A percentile compares a stretch with the other conserved stretches of the same genome.
These are phyloP conservation scores for Gaertneriomyces semiglobifer DNA, from an alignment of 192 early-diverging fungal genomes.

Conservation along the genomic window DNA sequence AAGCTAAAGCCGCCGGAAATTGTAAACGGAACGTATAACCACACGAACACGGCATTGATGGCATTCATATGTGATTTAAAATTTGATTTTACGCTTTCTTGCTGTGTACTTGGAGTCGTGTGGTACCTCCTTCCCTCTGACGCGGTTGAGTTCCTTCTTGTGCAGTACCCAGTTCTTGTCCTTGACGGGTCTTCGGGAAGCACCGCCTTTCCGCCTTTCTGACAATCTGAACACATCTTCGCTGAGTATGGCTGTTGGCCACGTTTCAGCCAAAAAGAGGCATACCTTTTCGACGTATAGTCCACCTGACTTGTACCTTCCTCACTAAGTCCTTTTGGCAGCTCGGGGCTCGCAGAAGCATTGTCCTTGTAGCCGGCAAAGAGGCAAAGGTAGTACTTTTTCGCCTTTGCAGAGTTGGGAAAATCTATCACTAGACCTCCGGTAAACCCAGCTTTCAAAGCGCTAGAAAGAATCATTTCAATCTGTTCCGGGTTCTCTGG, in stretches of 20 bases:
- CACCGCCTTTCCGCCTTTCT: slow-evolving; percentile 22
- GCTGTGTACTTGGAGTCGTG: slow-evolving; percentile 92
- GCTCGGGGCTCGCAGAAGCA: slow-evolving; percentile 40
- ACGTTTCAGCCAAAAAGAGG: background rate
- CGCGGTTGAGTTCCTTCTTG: slow-evolving; percentile 84
- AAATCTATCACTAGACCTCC: slow-evolving; percentile 94
- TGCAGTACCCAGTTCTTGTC: slow-evolving; percentile 84
- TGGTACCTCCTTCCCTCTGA: slow-evolving; percentile 77
- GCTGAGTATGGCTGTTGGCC: background rate
- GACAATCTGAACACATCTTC: slow-evolving; percentile 1
- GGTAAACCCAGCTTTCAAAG: slow-evolving; percentile 91
- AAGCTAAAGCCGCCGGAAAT: background rate
- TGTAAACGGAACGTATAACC: background rate
- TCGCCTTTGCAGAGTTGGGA: slow-evolving; percentile 93
- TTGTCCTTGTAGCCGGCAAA: slow-evolving; percentile 81
- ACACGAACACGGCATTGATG: background rate
- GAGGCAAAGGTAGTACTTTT: slow-evolving; percentile 94
- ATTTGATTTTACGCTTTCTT: slow-evolving; percentile 82
- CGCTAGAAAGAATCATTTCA: slow-evolving; percentile 82
- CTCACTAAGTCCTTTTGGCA: slow-evolving; percentile 59
- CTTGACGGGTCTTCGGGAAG: slow-evolving; percentile 49
- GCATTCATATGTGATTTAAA: slow-evolving; percentile 43
- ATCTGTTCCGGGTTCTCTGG: slow-evolving; percentile 94
- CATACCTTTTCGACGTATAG: slow-evolving; percentile 37
- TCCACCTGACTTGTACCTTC: slow-evolving; percentile 51